Evolutionary conservation across 768 basidiomycete species (phyloP).

Genomic region (Chalciporus sphaerocephalus): DNA sequence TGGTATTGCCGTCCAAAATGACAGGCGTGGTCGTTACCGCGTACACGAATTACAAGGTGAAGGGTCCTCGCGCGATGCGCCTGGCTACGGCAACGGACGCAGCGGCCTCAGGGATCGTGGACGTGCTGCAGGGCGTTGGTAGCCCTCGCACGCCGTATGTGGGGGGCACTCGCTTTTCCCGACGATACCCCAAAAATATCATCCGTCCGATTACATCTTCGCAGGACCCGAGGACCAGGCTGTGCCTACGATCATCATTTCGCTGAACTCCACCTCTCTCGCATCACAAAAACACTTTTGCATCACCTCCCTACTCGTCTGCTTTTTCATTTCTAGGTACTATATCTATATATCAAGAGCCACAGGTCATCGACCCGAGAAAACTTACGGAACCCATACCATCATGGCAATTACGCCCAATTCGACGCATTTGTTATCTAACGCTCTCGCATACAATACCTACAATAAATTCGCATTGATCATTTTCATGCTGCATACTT

Average conservation of each 20-base stretch:
- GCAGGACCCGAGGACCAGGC: constrained; percentile 14
- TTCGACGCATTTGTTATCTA: constrained; percentile 35
- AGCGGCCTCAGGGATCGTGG: constrained; percentile 54
- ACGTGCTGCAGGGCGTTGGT: constrained; percentile 29
- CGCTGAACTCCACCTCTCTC: constrained; percentile 9
- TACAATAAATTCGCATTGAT: constrained; percentile 23
- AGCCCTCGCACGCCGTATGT: too few relatives aligned
- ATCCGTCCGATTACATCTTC: not conserved
- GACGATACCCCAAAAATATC: not conserved
- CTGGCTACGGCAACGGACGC: constrained; percentile 60
- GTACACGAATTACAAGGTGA: constrained; percentile 49
- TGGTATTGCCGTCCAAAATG: constrained; percentile 16
- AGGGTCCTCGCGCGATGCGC: constrained; percentile 42
- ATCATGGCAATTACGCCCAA: constrained; percentile 24
- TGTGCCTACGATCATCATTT: constrained; percentile 21
- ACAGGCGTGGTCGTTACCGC: constrained; percentile 51
- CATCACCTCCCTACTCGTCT: constrained; percentile 24
- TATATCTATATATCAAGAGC: constrained; percentile 38
- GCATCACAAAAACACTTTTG: constrained; percentile 27
- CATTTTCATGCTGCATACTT: constrained; percentile 25
- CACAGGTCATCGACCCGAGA: constrained; percentile 23
- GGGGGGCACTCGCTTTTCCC: not conserved
- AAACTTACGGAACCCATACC: constrained; percentile 35
- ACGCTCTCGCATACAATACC: constrained; percentile 24
- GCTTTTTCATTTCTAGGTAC: constrained; percentile 30